Conservation (phyloP, 768 basidiomycete species). For the Dacryopinax spathularia region DNA sequence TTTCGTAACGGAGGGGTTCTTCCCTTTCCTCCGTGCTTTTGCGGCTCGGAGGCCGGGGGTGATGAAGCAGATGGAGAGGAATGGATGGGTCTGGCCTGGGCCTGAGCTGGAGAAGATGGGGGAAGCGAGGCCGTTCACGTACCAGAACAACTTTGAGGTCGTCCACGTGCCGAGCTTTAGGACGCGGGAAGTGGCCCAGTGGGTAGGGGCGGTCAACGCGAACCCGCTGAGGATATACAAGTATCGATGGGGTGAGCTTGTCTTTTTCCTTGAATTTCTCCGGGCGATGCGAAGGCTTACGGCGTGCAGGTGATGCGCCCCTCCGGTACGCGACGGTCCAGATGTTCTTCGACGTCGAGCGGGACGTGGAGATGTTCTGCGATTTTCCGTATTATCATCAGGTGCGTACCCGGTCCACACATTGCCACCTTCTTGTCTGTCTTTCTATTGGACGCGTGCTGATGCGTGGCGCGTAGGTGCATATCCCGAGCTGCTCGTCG, state of each 20-base stretch:
- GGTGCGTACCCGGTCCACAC: too few species aligned
- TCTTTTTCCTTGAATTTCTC: not conserved
- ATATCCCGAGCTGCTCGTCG: not conserved
- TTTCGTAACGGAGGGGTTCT: conserved; percentile 12
- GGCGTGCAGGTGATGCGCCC: conserved; percentile 12
- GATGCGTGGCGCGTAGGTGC: not conserved
- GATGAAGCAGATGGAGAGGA: conserved; percentile 7
- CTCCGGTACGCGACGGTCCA: conserved; percentile 12
- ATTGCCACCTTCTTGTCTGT: not conserved
- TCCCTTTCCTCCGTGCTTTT: conserved; percentile 13
- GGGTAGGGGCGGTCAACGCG: conserved; percentile 11
- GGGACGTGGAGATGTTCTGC: conserved; percentile 8
- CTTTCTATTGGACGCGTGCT: not conserved
- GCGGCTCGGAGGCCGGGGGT: conserved; percentile 9
- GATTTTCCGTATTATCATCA: not conserved
- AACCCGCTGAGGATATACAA: conserved; percentile 15
- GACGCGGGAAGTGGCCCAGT: conserved; percentile 11
- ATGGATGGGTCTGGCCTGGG: conserved; percentile 8
- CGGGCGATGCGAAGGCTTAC: not conserved
- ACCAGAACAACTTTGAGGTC: conserved; percentile 14
- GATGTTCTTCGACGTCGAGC: conserved; percentile 18
- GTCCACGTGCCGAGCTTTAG: conserved; percentile 11
- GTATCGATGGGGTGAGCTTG: conserved; percentile 14
- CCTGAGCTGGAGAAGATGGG: not conserved
- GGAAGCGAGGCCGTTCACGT: not conserved